These are phyloP conservation scores for Aspergillus pseudoviridinutans DNA, from an alignment of 2,329 filamentous ascomycete species.

Conservation along the genomic window DNA sequence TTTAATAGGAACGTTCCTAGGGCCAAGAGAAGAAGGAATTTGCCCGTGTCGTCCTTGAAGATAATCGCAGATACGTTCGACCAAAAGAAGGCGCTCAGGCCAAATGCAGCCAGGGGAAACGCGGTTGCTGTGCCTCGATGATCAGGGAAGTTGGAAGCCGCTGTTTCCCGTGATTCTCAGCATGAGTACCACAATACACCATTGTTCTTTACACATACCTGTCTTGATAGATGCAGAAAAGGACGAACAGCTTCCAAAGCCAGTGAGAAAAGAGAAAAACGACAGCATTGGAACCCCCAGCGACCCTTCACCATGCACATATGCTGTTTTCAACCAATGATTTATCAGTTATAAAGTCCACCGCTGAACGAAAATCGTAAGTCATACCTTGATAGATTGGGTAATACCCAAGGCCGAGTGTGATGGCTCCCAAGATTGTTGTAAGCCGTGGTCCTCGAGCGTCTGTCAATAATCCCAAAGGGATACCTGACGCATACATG, in stretches of 20 bases:
- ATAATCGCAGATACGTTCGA: constrained; percentile 71
- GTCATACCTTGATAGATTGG: constrained; percentile 62
- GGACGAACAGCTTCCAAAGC: constrained; percentile 84
- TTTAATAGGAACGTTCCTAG: constrained; percentile 73
- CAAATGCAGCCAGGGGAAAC: constrained; percentile 88
- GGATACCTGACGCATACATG: constrained; percentile 90
- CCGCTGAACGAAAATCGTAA: background rate
- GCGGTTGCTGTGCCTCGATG: constrained; percentile 91
- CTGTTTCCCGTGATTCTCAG: constrained; percentile 40
- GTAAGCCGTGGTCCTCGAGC: constrained; percentile 73
- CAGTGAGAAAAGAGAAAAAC: constrained; percentile 80
- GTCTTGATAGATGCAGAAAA: constrained; percentile 84
- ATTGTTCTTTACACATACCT: constrained; percentile 35
- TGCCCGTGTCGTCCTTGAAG: constrained; percentile 78
- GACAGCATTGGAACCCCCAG: constrained; percentile 60
- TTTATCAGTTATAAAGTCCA: constrained; percentile 5
- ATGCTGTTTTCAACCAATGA: constrained; percentile 51
- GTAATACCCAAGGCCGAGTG: constrained; percentile 77
- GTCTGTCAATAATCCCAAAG: constrained; percentile 84
- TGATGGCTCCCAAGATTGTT: constrained; percentile 68
- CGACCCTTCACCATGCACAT: constrained; percentile 61
- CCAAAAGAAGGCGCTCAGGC: constrained; percentile 94
- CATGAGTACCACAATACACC: background rate
- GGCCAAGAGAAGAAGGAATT: constrained; percentile 75
- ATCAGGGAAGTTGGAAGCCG: constrained; percentile 85